phyloP scores from a whole-genome alignment of 495 filamentous ascomycete genomes.

The Xylaria scruposa region DNA sequence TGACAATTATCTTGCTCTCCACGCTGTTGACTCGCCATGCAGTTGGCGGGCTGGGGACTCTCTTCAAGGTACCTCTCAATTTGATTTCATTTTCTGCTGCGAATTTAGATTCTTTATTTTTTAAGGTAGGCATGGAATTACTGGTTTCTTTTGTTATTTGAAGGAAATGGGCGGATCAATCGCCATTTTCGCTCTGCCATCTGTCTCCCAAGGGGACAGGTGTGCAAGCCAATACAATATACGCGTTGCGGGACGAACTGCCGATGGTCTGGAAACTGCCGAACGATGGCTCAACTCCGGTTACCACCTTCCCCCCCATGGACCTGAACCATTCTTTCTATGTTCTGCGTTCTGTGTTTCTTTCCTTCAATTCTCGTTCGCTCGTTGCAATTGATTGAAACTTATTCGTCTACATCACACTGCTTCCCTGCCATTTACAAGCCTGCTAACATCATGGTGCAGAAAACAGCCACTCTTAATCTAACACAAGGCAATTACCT shows the following conservation, averaged over 20 bases:
- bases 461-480: conserved; percentile 36
- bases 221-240: neutral
- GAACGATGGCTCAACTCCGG: conserved; percentile 12
- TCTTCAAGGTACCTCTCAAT: conserved; percentile 25
- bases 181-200: neutral
- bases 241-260: conserved; percentile 8
- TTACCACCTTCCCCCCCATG: neutral
- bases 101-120: neutral
- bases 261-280: conserved; percentile 17
- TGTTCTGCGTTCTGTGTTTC: neutral
- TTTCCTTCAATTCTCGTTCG: neutral
- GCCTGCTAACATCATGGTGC: conserved; percentile 30
- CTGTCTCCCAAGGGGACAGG: neutral
- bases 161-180: neutral
- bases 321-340: neutral
- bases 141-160: neutral
- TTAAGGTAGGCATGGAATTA: neutral
- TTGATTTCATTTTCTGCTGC: neutral
- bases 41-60: neutral
- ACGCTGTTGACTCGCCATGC: conserved; percentile 26
- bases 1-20: conserved; percentile 27
- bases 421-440: neutral
- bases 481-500: conserved; percentile 63
- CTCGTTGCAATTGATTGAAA: neutral
- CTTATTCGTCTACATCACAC: neutral